Evolutionary conservation across 2,329 filamentous ascomycete species (phyloP).

Genomic region (Botrytis fabae): DNA sequence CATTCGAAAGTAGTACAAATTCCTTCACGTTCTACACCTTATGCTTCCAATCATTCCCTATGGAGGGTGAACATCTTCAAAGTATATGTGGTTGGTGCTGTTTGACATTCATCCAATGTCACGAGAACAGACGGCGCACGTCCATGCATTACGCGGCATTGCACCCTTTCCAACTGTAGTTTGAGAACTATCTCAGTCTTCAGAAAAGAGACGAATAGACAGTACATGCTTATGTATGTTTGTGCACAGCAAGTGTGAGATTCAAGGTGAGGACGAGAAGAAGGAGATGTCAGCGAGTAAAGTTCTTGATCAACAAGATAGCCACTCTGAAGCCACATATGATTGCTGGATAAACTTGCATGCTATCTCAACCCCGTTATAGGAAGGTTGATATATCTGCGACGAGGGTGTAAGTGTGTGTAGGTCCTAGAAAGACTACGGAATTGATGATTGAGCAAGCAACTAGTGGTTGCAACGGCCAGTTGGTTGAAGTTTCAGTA

Average conservation of each 20-base stretch:
- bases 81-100: background rate
- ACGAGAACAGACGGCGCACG: background rate
- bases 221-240: background rate
- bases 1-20: background rate
- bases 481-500: background rate
- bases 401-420: background rate
- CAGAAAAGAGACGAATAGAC: too few species aligned
- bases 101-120: background rate
- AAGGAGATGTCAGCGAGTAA: background rate
- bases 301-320: background rate
- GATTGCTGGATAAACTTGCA: background rate
- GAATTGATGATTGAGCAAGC: background rate
- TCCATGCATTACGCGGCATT: background rate
- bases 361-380: background rate
- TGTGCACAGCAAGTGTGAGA: background rate
- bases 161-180: background rate
- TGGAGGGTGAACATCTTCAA: background rate
- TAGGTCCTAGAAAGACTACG: background rate
- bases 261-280: background rate
- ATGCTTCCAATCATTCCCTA: background rate
- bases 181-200: slow-evolving; percentile 1
- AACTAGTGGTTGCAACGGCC: background rate
- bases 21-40: background rate
- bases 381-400: background rate
- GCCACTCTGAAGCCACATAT: background rate